Conservation (phyloP, 768 basidiomycete genomes). For the Lentinula detonsa region DNA sequence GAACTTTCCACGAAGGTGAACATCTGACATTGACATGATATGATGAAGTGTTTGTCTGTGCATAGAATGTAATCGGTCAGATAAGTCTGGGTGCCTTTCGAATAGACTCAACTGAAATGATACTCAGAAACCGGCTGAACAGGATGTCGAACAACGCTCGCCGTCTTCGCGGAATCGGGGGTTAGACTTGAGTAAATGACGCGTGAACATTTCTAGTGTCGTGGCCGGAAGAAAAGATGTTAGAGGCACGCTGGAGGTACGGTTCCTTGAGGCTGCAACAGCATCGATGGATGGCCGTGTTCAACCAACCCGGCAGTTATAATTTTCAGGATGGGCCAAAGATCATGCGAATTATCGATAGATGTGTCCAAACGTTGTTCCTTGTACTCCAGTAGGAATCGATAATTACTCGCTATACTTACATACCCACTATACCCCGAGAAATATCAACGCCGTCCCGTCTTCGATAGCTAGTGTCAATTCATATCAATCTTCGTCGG, state of each 20-base stretch:
- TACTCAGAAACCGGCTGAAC: background rate
- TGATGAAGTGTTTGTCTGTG: too few relatives aligned
- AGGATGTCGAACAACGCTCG: background rate
- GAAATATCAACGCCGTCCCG: background rate
- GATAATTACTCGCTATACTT: background rate
- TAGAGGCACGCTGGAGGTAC: background rate
- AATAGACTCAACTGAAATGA: background rate
- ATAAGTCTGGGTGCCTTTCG: background rate
- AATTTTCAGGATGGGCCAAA: background rate
- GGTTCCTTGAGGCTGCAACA: background rate
- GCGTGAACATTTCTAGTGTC: background rate
- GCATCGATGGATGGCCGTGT: background rate
- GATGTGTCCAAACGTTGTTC: background rate
- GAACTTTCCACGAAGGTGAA: too few relatives aligned
- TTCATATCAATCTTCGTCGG: constrained; percentile 19
- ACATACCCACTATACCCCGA: background rate
- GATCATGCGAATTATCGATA: background rate
- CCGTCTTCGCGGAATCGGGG: background rate
- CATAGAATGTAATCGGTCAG: too few relatives aligned
- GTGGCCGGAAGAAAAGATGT: background rate
- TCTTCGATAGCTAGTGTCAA: background rate
- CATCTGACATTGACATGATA: too few relatives aligned
- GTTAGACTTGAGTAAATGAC: background rate
- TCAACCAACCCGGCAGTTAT: background rate
- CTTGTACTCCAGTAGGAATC: background rate